phyloP scores from a whole-genome alignment of 805 yeast species.

The Starmerella davenportii region DNA sequence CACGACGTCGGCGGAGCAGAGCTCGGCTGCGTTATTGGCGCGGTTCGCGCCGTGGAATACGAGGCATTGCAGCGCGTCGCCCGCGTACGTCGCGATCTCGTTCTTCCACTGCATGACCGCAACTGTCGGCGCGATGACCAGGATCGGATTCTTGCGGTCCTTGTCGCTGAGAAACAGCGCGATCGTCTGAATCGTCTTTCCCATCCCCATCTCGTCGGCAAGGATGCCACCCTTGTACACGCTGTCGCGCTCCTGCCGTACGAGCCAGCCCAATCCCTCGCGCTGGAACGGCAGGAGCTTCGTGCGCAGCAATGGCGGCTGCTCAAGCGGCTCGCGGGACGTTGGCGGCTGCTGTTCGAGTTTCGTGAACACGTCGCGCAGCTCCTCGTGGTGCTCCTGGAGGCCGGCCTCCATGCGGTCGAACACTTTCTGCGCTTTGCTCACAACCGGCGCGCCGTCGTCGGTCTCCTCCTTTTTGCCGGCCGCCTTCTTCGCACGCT shows the following conservation, averaged over 20 bases:
- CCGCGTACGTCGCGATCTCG: conserved; percentile 76
- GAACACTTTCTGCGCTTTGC: conserved; percentile 8
- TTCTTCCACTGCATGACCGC: conserved; percentile 95
- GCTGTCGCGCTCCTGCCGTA: conserved; percentile 54
- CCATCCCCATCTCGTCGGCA: conserved; percentile 99
- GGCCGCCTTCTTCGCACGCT: background rate
- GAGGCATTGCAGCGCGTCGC: conserved; percentile 45
- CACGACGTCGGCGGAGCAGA: conserved; percentile 53
- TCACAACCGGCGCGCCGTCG: conserved; percentile 10
- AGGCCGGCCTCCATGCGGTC: conserved; percentile 51
- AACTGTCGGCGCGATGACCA: conserved; percentile 96
- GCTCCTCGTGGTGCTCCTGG: conserved; percentile 60
- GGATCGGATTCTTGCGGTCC: conserved; percentile 42
- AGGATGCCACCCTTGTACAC: conserved; percentile 74
- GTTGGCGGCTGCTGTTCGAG: conserved; percentile 34
- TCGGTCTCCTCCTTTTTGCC: conserved; percentile 5
- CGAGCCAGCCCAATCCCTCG: conserved; percentile 85
- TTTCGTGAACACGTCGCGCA: conserved; percentile 52
- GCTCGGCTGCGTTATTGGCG: conserved; percentile 36
- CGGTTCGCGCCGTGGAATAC: conserved; percentile 79
- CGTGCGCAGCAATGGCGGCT: conserved; percentile 63
- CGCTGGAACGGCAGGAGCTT: conserved; percentile 72
- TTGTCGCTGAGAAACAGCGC: conserved; percentile 61
- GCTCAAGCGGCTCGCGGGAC: conserved; percentile 23
- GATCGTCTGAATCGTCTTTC: conserved; percentile 92